These are phyloP conservation scores for Luvunga scandens DNA, from an alignment of 345 rosid species.

Conservation along the genomic window DNA sequence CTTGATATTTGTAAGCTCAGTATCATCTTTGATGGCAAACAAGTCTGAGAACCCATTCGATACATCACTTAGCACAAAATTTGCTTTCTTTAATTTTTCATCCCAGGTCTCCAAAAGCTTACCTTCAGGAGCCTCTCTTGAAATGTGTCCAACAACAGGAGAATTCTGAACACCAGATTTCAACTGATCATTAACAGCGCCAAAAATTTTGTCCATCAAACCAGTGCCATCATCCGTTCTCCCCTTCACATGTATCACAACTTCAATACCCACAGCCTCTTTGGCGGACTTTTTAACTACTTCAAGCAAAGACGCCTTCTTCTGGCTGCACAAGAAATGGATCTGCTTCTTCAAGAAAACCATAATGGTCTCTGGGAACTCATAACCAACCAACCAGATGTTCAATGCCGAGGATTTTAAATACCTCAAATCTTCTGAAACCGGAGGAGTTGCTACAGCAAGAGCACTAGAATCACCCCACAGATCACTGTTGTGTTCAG, in stretches of 20 bases:
- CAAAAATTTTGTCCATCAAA: constrained; percentile 39
- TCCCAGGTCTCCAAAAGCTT: constrained; percentile 49
- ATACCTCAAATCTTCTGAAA: constrained; percentile 43
- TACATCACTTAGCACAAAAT: constrained; percentile 33
- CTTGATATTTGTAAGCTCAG: constrained; percentile 39
- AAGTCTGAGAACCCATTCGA: constrained; percentile 46
- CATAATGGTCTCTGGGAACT: constrained; percentile 56
- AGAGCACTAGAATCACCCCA: constrained; percentile 39
- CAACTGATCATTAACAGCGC: constrained; percentile 30
- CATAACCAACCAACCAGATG: constrained; percentile 47
- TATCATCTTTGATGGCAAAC: constrained; percentile 46
- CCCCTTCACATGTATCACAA: constrained; percentile 39
- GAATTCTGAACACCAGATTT: constrained; percentile 14
- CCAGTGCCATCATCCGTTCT: constrained; percentile 39
- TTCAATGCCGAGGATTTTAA: constrained; percentile 51
- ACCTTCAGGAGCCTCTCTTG: constrained; percentile 47
- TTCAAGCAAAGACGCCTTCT: constrained; percentile 43
- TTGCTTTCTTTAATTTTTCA: constrained; percentile 32
- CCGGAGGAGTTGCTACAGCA: constrained; percentile 42
- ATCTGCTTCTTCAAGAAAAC: constrained; percentile 48
- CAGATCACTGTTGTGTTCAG: constrained; percentile 19
- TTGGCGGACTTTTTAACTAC: constrained; percentile 36
- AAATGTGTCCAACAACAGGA: constrained; percentile 41
- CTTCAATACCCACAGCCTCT: constrained; percentile 43
- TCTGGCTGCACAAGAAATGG: constrained; percentile 46